These are phyloP conservation scores for Cyberlindnera amylophila DNA, from an alignment of 805 yeast species.

Conservation along the genomic window DNA sequence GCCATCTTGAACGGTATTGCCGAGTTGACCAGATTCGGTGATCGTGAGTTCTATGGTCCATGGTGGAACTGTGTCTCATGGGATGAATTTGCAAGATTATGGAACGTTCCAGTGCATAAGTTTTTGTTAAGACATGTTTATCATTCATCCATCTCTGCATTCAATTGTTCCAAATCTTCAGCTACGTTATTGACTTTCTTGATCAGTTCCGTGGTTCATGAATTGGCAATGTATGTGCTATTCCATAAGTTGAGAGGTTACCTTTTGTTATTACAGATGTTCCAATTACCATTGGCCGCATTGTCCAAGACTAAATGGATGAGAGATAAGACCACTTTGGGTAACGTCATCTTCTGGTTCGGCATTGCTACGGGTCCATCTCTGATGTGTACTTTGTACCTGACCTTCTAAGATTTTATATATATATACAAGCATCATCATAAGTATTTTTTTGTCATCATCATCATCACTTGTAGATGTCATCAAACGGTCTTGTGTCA, in stretches of 20 bases:
- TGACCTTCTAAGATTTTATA: constrained; percentile 51
- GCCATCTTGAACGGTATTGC: constrained; percentile 86
- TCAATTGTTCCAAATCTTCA: constrained; percentile 55
- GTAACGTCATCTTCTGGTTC: constrained; percentile 84
- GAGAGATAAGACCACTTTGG: constrained; percentile 53
- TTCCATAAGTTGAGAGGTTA: constrained; percentile 80
- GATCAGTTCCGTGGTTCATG: constrained; percentile 82
- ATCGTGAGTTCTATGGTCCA: constrained; percentile 88
- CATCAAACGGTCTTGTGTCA: constrained; percentile 94
- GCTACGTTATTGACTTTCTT: constrained; percentile 81
- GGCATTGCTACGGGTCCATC: constrained; percentile 91
- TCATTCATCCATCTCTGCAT: constrained; percentile 79
- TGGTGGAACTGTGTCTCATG: constrained; percentile 98
- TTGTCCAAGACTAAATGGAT: constrained; percentile 58
- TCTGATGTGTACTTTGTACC: constrained; percentile 76
- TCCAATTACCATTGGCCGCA: constrained; percentile 76
- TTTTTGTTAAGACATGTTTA: constrained; percentile 91
- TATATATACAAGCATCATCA: constrained; percentile 1
- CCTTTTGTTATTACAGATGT: constrained; percentile 75
- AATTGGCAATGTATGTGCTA: constrained; percentile 85
- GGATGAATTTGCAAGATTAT: constrained; percentile 88
- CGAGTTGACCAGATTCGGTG: constrained; percentile 82
- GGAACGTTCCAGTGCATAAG: constrained; percentile 93
- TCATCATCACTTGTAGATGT: constrained; percentile 53
- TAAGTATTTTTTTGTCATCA: too few relatives aligned